A percentile compares a stretch with the other conserved stretches of the same genome.
Evolutionary conservation across 768 basidiomycete genomes (phyloP).

Genomic region (Lyophyllum atratum): DNA sequence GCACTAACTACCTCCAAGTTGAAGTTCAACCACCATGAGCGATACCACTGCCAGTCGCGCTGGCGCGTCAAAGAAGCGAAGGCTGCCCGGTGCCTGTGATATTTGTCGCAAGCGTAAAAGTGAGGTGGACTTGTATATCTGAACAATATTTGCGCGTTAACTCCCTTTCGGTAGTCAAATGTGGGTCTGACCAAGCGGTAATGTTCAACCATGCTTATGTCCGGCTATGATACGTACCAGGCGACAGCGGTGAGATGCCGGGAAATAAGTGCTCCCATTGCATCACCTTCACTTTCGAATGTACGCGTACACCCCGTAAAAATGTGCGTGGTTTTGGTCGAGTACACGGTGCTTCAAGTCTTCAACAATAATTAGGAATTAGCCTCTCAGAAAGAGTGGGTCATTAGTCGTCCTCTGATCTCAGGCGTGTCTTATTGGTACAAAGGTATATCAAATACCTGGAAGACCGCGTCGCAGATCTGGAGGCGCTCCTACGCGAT

Average conservation of each 20-base stretch:
- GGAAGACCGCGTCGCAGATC: neutral
- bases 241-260: conserved; percentile 71
- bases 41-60: neutral
- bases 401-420: neutral
- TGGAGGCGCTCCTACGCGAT: neutral
- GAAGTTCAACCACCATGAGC: neutral
- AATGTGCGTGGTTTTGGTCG: conserved; percentile 34
- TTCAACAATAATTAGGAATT: conserved; percentile 37
- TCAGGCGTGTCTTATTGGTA: too few species aligned
- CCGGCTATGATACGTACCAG: conserved; percentile 46
- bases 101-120: neutral
- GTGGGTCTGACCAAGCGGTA: neutral
- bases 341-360: neutral
- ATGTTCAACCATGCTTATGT: conserved; percentile 34
- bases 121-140: neutral
- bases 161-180: neutral
- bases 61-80: neutral
- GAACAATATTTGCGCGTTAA: neutral
- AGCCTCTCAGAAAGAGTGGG: conserved; percentile 38
- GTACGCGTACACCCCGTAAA: conserved; percentile 70
- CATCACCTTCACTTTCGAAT: conserved; percentile 58
- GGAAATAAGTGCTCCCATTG: conserved; percentile 69
- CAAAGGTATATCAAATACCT: neutral
- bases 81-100: neutral
- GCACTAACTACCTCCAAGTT: neutral